These are phyloP conservation scores for Somion occarium DNA, from an alignment of 1,284 basidiomycete genomes.

Conservation along the genomic window DNA sequence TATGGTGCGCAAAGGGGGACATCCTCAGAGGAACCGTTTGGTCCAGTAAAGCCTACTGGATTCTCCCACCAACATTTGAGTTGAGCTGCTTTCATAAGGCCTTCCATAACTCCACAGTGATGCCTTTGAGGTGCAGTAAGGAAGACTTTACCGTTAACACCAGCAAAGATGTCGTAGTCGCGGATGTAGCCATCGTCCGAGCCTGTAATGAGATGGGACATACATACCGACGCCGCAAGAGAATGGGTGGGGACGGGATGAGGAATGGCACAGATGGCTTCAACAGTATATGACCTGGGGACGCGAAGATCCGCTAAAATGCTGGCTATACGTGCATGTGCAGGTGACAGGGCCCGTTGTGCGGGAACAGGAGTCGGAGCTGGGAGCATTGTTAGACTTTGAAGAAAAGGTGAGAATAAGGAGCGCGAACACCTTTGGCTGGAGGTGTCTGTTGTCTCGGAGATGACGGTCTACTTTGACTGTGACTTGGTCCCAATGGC, in stretches of 20 bases:
- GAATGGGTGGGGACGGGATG: slow-evolving; percentile 86
- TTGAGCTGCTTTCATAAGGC: slow-evolving; percentile 87
- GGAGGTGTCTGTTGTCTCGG: neutral
- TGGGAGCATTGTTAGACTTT: slow-evolving; percentile 3
- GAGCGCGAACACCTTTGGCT: neutral
- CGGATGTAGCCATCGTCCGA: slow-evolving; percentile 93
- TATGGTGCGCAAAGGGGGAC: slow-evolving; percentile 68
- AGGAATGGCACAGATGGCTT: slow-evolving; percentile 89
- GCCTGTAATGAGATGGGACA: slow-evolving; percentile 86
- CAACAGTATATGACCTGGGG: slow-evolving; percentile 73
- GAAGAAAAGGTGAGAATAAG: neutral
- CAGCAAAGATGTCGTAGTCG: slow-evolving; percentile 88
- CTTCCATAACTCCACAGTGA: slow-evolving; percentile 88
- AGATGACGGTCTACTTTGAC: neutral
- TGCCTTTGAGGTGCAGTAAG: slow-evolving; percentile 88
- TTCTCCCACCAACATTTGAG: slow-evolving; percentile 91
- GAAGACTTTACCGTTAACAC: slow-evolving; percentile 84
- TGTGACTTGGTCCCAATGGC: neutral
- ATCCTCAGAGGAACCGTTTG: slow-evolving; percentile 39
- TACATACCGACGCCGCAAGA: slow-evolving; percentile 81
- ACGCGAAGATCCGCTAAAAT: slow-evolving; percentile 28
- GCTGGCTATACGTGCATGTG: slow-evolving; percentile 39
- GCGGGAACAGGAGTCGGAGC: slow-evolving; percentile 32
- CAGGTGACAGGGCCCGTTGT: slow-evolving; percentile 58
- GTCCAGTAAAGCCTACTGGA: slow-evolving; percentile 33